Percentiles rank a stretch among this genome's conserved stretches.
These are phyloP conservation scores for Geotrichum aggregatum DNA, from an alignment of 1,139 yeast genomes.

Conservation along the genomic window DNA sequence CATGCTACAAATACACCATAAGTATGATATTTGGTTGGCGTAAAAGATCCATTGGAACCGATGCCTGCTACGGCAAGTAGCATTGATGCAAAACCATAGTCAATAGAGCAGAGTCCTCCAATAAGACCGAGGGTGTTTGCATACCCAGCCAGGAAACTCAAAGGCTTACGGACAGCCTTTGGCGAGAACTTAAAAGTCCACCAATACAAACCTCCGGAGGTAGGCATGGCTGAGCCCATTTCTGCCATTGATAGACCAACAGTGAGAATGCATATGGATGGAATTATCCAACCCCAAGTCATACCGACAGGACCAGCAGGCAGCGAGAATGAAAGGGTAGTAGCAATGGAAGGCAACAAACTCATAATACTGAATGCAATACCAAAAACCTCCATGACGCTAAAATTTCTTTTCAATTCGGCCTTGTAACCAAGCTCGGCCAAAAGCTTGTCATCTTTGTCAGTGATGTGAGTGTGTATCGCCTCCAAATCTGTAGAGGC, in stretches of 20 bases:
- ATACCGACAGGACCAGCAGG: slow-evolving; percentile 59
- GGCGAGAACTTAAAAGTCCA: slow-evolving; percentile 59
- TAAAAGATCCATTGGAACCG: slow-evolving; percentile 47
- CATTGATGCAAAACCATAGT: slow-evolving; percentile 56
- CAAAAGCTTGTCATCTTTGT: slow-evolving; percentile 34
- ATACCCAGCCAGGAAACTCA: slow-evolving; percentile 57
- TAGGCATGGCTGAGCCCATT: slow-evolving; percentile 62
- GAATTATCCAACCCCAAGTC: slow-evolving; percentile 62
- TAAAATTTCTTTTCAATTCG: slow-evolving; percentile 62
- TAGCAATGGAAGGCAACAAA: slow-evolving; percentile 59
- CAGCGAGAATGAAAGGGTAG: slow-evolving; percentile 40
- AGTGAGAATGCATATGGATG: slow-evolving; percentile 47
- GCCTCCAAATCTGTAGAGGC: too few relatives aligned
- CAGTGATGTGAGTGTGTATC: neutral
- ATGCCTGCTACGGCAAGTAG: slow-evolving; percentile 51
- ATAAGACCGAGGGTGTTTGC: slow-evolving; percentile 56
- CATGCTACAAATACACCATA: slow-evolving; percentile 57
- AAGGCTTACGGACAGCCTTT: slow-evolving; percentile 40
- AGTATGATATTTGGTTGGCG: slow-evolving; percentile 45
- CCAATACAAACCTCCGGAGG: slow-evolving; percentile 58
- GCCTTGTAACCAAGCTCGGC: slow-evolving; percentile 61
- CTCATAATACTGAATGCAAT: slow-evolving; percentile 67
- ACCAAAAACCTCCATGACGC: slow-evolving; percentile 55
- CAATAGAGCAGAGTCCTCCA: slow-evolving; percentile 55
- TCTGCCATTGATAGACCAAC: slow-evolving; percentile 59